Evolutionary conservation across 805 yeast species (phyloP).

Genomic region (Candida piceae): DNA sequence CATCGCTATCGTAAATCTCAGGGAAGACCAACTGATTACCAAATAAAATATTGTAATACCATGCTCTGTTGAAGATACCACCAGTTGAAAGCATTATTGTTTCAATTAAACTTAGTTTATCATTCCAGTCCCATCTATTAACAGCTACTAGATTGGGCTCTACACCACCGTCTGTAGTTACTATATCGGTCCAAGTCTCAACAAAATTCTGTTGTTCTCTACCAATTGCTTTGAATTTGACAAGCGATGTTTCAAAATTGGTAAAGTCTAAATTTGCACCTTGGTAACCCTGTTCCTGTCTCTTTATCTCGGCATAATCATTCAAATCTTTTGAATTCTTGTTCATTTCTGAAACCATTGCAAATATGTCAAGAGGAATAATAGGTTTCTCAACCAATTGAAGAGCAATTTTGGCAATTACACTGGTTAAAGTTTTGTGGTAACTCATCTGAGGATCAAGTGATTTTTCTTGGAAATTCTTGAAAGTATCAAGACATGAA

Average conservation of each 20-base stretch:
- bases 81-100: conserved; percentile 42
- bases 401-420: conserved; percentile 49
- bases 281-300: conserved; percentile 1
- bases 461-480: conserved; percentile 40
- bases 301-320: conserved; percentile 26
- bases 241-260: conserved; percentile 24
- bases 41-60: conserved; percentile 61
- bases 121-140: conserved; percentile 77
- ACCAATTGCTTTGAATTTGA: conserved; percentile 40
- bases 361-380: conserved; percentile 58
- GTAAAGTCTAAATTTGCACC: conserved; percentile 20
- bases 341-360: conserved; percentile 40
- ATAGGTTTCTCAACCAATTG: conserved; percentile 70
- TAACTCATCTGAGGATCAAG: conserved; percentile 54
- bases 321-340: conserved; percentile 44
- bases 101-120: conserved; percentile 53
- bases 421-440: conserved; percentile 51
- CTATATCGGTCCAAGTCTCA: conserved; percentile 58
- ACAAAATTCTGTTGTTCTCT: conserved; percentile 50
- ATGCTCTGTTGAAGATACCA: conserved; percentile 48
- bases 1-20: conserved; percentile 22
- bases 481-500: conserved; percentile 63
- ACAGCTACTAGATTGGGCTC: conserved; percentile 73
- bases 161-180: conserved; percentile 46
- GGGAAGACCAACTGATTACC: conserved; percentile 68